These are phyloP conservation scores for Yamagishiella unicocca DNA, from an alignment of 139 green algal genomes.

Conservation along the genomic window DNA sequence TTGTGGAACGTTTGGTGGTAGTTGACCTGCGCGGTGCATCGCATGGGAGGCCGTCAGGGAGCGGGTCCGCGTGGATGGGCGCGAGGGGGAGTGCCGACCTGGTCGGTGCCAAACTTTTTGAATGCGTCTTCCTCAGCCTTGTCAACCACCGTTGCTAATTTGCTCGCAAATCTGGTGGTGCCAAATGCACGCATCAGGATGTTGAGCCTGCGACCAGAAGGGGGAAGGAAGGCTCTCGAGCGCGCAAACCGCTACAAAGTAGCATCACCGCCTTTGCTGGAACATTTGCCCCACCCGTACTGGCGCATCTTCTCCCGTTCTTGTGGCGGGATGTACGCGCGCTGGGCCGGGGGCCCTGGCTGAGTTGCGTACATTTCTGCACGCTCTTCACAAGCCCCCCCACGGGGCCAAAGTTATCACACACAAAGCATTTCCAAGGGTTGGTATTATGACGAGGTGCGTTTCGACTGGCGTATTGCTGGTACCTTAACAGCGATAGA, in stretches of 20 bases:
- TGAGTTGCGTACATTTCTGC: neutral
- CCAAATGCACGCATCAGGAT: neutral
- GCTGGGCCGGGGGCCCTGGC: neutral
- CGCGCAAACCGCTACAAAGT: too few species aligned
- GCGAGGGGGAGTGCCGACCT: neutral
- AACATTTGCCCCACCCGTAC: neutral
- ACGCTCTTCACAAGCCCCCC: too few species aligned
- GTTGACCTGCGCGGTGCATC: too few species aligned
- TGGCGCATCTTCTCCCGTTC: neutral
- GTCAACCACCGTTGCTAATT: neutral
- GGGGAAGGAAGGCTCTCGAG: too few species aligned
- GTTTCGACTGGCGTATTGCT: too few species aligned
- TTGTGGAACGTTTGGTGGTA: neutral
- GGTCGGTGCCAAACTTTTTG: neutral
- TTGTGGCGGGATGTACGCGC: neutral
- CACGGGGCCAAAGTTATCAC: too few species aligned
- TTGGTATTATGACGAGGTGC: too few species aligned
- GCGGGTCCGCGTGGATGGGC: too few species aligned
- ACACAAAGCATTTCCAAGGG: too few species aligned
- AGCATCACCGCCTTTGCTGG: too few species aligned
- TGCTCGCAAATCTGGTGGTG: neutral
- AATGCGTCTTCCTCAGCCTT: slow-evolving; percentile 9
- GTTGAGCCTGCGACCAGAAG: neutral
- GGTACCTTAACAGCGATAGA: too few species aligned
- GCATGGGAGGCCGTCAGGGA: too few species aligned